These are phyloP conservation scores for Aureobasidium uvarum DNA, from an alignment of 2,329 filamentous ascomycete species.

Conservation along the genomic window DNA sequence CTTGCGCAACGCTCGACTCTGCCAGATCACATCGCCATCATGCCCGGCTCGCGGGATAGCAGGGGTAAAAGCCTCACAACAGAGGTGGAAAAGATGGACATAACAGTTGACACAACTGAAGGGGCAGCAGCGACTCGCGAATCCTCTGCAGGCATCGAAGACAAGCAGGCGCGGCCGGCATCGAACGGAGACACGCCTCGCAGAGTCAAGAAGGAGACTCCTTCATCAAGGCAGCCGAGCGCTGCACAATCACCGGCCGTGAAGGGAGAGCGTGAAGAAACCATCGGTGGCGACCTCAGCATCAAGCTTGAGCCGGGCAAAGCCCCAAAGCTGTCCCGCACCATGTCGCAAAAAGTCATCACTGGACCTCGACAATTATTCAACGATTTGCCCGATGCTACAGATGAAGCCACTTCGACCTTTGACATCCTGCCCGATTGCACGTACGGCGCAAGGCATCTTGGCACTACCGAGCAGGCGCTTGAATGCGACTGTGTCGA, in stretches of 20 bases:
- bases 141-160: slow-evolving; percentile 1
- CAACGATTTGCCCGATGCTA: slow-evolving; percentile 72
- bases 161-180: slow-evolving; percentile 26
- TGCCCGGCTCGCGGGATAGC: slow-evolving; percentile 7
- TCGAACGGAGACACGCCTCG: slow-evolving; percentile 32
- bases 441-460: slow-evolving; percentile 84
- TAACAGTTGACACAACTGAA: slow-evolving; percentile 19
- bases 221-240: slow-evolving; percentile 27
- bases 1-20: not conserved
- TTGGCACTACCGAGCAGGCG: slow-evolving; percentile 88
- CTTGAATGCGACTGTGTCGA: slow-evolving; percentile 94
- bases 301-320: slow-evolving; percentile 64
- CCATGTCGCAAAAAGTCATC: slow-evolving; percentile 67
- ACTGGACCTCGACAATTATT: slow-evolving; percentile 66
- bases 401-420: slow-evolving; percentile 67
- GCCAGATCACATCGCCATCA: not conserved
- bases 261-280: slow-evolving; percentile 51
- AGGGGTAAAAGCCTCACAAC: slow-evolving; percentile 13
- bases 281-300: slow-evolving; percentile 59
- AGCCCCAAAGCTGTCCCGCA: slow-evolving; percentile 69
- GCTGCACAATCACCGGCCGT: slow-evolving; percentile 41
- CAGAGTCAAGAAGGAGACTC: slow-evolving; percentile 30
- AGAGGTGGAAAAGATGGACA: slow-evolving; percentile 27
- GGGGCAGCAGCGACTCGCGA: slow-evolving; percentile 3
- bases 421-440: slow-evolving; percentile 84